These are phyloP conservation scores for Dactylellina cionopaga DNA, from an alignment of 2,329 filamentous ascomycete genomes.

Conservation along the genomic window DNA sequence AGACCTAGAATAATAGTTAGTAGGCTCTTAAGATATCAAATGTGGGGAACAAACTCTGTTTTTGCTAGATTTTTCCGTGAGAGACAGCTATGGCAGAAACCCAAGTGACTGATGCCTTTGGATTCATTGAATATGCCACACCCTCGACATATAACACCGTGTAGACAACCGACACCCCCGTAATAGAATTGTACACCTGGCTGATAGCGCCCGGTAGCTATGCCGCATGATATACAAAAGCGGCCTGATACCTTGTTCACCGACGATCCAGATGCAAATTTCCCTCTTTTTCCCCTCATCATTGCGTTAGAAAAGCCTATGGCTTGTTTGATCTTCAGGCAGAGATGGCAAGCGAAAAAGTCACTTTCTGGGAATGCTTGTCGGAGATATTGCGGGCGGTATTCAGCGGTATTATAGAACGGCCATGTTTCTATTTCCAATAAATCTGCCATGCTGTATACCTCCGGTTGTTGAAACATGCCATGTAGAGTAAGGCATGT, in stretches of 20 bases:
- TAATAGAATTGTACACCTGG: slow-evolving; percentile 20
- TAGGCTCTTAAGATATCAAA: too few species aligned
- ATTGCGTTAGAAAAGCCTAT: slow-evolving; percentile 31
- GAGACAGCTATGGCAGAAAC: neutral
- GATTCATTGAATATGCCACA: slow-evolving; percentile 4
- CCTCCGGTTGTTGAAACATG: neutral
- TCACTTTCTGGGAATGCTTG: slow-evolving; percentile 8
- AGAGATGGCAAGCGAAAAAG: slow-evolving; percentile 24
- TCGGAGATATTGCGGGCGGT: slow-evolving; percentile 1
- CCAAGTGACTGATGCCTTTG: neutral
- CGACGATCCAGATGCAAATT: slow-evolving; percentile 7
- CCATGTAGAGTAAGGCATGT: slow-evolving; percentile 9
- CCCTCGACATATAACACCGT: neutral
- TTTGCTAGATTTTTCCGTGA: too few species aligned
- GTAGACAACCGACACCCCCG: neutral
- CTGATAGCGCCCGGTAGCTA: neutral
- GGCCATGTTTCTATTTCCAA: slow-evolving; percentile 30
- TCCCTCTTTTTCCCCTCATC: slow-evolving; percentile 26
- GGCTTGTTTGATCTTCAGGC: slow-evolving; percentile 27
- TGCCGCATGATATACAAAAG: slow-evolving; percentile 29
- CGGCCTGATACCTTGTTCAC: neutral
- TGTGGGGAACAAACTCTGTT: too few species aligned
- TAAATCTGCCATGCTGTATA: slow-evolving; percentile 16
- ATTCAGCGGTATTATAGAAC: slow-evolving; percentile 2
- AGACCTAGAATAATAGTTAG: too few species aligned